Evolutionary conservation across 768 basidiomycete genomes (phyloP).

Genomic region (Cystobasidium tubakii): DNA sequence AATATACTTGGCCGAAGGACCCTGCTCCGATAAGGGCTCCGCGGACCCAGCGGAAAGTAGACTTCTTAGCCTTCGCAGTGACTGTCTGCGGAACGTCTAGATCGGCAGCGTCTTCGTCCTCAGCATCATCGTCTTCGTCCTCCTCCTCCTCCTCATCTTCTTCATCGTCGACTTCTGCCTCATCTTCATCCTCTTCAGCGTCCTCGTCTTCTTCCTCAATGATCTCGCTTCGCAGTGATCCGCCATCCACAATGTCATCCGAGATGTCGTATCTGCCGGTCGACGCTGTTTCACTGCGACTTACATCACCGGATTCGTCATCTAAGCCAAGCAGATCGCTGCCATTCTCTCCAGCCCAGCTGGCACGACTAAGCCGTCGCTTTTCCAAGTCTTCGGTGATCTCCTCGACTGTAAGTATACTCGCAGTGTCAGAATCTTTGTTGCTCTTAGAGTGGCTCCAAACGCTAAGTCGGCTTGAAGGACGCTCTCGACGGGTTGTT

Average conservation of each 20-base stretch:
- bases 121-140: conserved; percentile 55
- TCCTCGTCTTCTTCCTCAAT: conserved; percentile 72
- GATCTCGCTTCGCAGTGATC: conserved; percentile 53
- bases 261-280: conserved; percentile 13
- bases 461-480: conserved; percentile 37
- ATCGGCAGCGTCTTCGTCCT: conserved; percentile 55
- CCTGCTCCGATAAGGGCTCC: conserved; percentile 95
- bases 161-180: conserved; percentile 46
- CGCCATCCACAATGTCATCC: conserved; percentile 45
- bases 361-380: conserved; percentile 54
- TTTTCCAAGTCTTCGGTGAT: conserved; percentile 90
- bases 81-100: conserved; percentile 65
- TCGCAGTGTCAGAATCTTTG: conserved; percentile 40
- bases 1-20: conserved; percentile 66
- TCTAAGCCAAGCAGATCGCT: not conserved
- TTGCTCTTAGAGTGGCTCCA: conserved; percentile 35
- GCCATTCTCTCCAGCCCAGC: conserved; percentile 50
- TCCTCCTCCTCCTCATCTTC: conserved; percentile 51
- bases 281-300: conserved; percentile 17
- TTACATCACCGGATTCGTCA: conserved; percentile 2
- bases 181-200: conserved; percentile 55
- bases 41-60: conserved; percentile 96
- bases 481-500: conserved; percentile 1
- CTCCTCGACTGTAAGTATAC: conserved; percentile 86
- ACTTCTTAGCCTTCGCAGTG: conserved; percentile 93